These are phyloP conservation scores for Euphorbia celastroides DNA, from an alignment of 441 rosid species.

Conservation along the genomic window DNA sequence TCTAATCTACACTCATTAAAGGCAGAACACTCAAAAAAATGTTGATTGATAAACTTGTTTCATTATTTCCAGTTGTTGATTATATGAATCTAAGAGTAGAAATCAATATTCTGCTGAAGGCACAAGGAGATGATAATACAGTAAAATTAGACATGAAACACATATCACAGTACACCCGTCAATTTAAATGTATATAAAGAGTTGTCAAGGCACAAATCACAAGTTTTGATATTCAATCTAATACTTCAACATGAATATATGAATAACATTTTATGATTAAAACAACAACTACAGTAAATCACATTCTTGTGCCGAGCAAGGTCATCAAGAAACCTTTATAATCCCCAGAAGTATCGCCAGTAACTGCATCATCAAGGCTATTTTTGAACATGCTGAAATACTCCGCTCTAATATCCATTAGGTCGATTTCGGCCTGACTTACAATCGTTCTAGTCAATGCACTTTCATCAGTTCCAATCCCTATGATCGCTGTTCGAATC, in stretches of 20 bases:
- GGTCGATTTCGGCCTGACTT: constrained; percentile 70
- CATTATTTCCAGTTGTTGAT: no score
- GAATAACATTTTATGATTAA: no score
- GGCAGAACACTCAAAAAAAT: no score
- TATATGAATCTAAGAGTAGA: no score
- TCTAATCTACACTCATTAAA: no score
- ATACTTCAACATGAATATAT: neutral
- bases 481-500: constrained; percentile 41
- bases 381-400: constrained; percentile 44
- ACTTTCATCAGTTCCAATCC: constrained; percentile 85
- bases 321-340: constrained; percentile 59
- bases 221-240: neutral
- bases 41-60: no score
- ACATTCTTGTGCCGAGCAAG: constrained; percentile 48
- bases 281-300: neutral
- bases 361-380: constrained; percentile 59
- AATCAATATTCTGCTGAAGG: no score
- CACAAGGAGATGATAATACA: no score
- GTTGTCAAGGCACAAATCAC: neutral
- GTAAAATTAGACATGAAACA: no score
- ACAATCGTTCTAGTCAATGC: constrained; percentile 72
- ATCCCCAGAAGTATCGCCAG: constrained; percentile 72
- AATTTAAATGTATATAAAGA: neutral
- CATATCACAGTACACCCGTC: no score
- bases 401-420: constrained; percentile 61